A percentile compares a stretch with the other conserved stretches of the same genome.
These are phyloP conservation scores for Aspergillus alliaceus DNA, from an alignment of 2,329 filamentous ascomycete species.

Conservation along the genomic window DNA sequence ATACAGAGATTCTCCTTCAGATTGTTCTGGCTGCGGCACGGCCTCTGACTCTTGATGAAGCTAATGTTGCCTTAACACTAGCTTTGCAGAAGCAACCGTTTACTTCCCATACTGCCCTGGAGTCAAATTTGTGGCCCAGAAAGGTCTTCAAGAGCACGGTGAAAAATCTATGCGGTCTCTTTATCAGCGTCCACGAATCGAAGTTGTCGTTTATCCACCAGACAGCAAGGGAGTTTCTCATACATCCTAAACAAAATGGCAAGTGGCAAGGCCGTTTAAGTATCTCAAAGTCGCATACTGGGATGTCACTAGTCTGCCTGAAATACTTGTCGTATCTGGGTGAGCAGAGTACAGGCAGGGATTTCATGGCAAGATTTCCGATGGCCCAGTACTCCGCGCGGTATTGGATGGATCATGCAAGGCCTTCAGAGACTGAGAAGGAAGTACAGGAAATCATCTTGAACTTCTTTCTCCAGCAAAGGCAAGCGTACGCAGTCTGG, in stretches of 20 bases:
- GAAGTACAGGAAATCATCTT: constrained; percentile 11
- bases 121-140: not conserved
- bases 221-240: constrained; percentile 43
- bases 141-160: not conserved
- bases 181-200: constrained; percentile 33
- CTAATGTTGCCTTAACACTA: constrained; percentile 27
- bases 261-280: too few species aligned
- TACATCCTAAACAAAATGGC: too few species aligned
- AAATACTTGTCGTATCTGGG: constrained; percentile 14
- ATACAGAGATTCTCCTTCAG: constrained; percentile 33
- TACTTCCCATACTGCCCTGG: not conserved
- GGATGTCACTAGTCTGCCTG: constrained; percentile 13
- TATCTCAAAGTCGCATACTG: too few species aligned
- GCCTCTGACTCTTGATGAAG: constrained; percentile 36
- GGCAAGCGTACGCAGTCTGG: constrained; percentile 10
- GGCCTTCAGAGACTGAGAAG: constrained; percentile 5
- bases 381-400: constrained; percentile 13
- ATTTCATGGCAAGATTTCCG: constrained; percentile 8
- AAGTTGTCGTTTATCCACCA: constrained; percentile 43
- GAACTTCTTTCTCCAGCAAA: constrained; percentile 9
- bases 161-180: constrained; percentile 35
- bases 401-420: constrained; percentile 18
- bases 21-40: constrained; percentile 35
- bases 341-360: not conserved
- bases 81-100: not conserved